Percentiles rank a stretch among this genome's conserved stretches.
Evolutionary conservation across 2,329 filamentous ascomycete species (phyloP).

Genomic region (Shiraia sp.): DNA sequence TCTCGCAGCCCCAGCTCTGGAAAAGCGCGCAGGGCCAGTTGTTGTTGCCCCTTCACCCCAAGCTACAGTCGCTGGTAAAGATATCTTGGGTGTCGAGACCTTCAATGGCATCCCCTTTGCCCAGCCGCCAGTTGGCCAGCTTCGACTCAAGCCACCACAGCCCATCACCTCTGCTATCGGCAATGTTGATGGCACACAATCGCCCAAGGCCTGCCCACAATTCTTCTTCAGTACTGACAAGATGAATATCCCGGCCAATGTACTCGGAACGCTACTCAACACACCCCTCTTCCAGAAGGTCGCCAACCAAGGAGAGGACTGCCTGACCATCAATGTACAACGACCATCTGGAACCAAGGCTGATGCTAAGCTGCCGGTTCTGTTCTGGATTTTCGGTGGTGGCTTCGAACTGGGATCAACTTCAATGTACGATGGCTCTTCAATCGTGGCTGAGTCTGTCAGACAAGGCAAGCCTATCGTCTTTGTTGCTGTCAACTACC

Average conservation of each 20-base stretch:
- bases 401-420: conserved; percentile 44
- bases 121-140: conserved; percentile 65
- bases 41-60: conserved; percentile 56
- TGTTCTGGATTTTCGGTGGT: conserved; percentile 56
- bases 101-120: conserved; percentile 79
- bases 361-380: conserved; percentile 49
- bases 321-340: conserved; percentile 50
- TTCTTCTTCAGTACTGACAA: conserved; percentile 62
- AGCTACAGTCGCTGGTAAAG: conserved; percentile 60
- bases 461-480: conserved; percentile 66
- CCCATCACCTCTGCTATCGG: conserved; percentile 62
- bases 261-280: conserved; percentile 45
- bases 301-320: conserved; percentile 48
- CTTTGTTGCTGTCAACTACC: conserved; percentile 79
- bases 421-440: conserved; percentile 47
- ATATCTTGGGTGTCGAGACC: conserved; percentile 59
- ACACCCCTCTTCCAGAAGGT: conserved; percentile 45
- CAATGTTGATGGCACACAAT: conserved; percentile 62
- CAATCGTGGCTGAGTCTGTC: conserved; percentile 48
- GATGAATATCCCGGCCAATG: conserved; percentile 37
- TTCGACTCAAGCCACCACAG: conserved; percentile 72
- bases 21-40: conserved; percentile 55
- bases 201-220: conserved; percentile 70
- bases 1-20: conserved; percentile 42
- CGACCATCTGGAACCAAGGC: conserved; percentile 44